Evolutionary conservation across 495 filamentous ascomycete genomes (phyloP).

Genomic region (Neurospora pannonica): DNA sequence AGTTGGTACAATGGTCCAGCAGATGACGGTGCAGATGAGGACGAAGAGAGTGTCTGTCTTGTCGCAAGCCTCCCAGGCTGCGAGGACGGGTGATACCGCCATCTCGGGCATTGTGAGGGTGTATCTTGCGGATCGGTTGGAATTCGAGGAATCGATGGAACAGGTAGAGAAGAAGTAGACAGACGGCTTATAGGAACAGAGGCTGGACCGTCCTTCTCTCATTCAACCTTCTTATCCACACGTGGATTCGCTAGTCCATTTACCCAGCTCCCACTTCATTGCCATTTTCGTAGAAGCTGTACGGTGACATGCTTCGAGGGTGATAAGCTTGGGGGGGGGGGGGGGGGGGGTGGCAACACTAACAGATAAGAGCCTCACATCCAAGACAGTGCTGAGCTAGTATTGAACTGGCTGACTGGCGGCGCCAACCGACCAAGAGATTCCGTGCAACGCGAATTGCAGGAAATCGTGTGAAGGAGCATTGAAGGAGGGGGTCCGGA

Average conservation of each 20-base stretch:
- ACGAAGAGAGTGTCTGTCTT: constrained; percentile 23
- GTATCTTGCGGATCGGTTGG: background rate
- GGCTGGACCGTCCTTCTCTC: background rate
- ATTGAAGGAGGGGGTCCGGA: background rate
- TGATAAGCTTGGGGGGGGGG: too few relatives aligned
- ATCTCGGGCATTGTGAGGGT: background rate
- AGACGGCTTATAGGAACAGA: background rate
- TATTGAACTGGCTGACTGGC: background rate
- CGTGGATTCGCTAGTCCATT: background rate
- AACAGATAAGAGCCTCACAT: background rate
- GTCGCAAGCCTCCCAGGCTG: constrained; percentile 18
- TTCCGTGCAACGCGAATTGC: background rate
- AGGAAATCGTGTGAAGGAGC: background rate
- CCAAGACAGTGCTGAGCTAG: background rate
- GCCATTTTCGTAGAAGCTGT: background rate
- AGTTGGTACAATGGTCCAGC: constrained; percentile 21
- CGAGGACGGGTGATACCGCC: constrained; percentile 13
- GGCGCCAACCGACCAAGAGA: background rate
- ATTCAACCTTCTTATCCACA: background rate
- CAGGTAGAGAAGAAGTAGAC: background rate
- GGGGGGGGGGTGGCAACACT: too few relatives aligned
- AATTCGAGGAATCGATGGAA: background rate
- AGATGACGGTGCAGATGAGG: constrained; percentile 20
- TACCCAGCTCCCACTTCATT: background rate
- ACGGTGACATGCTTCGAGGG: background rate